phyloP scores from a whole-genome alignment of 768 basidiomycete genomes.

The Hysterangium stoloniferum region DNA sequence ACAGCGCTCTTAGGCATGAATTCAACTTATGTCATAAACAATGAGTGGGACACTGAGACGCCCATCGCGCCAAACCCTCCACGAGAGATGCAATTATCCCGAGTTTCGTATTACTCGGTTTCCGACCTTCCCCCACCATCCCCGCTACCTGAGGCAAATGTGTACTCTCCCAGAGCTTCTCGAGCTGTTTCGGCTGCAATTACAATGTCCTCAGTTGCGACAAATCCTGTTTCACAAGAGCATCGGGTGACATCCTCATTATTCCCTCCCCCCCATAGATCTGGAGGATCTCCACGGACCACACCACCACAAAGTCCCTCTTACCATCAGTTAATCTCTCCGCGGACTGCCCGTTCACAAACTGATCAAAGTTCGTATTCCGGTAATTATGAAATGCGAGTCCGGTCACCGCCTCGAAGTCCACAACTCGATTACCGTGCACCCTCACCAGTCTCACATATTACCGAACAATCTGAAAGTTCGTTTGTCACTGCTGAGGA shows the following conservation, averaged over 20 bases:
- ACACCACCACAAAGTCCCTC: not conserved
- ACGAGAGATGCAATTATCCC: constrained; percentile 11
- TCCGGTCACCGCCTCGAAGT: not conserved
- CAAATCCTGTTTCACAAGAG: not conserved
- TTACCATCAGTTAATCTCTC: too few species aligned
- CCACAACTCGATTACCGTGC: not conserved
- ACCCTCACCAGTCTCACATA: not conserved
- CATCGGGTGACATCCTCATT: not conserved
- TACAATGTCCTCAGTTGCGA: not conserved
- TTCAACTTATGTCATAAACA: not conserved
- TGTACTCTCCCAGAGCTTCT: not conserved
- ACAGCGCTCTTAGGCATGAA: constrained; percentile 10
- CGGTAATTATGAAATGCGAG: not conserved
- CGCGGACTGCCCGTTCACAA: too few species aligned
- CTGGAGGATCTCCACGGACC: not conserved
- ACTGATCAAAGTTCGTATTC: not conserved
- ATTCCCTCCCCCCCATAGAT: not conserved
- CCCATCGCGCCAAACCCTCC: constrained; percentile 11
- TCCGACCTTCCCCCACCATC: constrained; percentile 45
- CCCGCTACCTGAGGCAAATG: constrained; percentile 34
- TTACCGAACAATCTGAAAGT: not conserved
- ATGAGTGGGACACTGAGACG: constrained; percentile 9
- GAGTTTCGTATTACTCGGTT: constrained; percentile 53
- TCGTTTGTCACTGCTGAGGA: constrained; percentile 5
- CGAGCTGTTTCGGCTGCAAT: too few species aligned